Evolutionary conservation across 2,329 filamentous ascomycete species (phyloP), one percentile per base, ranked within the genome.

Genomic region (Talaromyces marneffei): DNA sequence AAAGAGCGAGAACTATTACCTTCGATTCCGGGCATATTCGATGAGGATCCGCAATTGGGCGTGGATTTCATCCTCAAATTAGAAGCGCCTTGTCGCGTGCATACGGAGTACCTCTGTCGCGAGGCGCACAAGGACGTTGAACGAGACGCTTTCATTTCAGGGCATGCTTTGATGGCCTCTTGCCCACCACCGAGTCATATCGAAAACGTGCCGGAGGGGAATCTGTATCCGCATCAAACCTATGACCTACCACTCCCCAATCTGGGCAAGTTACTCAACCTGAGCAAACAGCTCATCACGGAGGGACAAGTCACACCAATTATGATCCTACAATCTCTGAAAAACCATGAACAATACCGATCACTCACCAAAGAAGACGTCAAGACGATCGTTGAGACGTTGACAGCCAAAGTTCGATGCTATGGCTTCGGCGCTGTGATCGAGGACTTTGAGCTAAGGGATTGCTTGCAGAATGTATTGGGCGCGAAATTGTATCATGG

Each of bases 111-210:
- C 73, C 91, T 92, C 57, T 97, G 94, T 81, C 95, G 96, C 85
- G 87, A 92, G 78, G 75, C 78, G 57, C 62, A 80, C 64, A 75
- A 78, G 54, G 77, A 83, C 66, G 74, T 85, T 60, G 79, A 83
- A 58, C 87, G 88, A 65, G 83, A 83, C 66, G 85, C 88, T 62
- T 82, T 75, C 70, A 76, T 90, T 44, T 93, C 90, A 66, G 94
- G 93, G 42, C 94, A 99, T 74, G 92, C 91, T 4, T 80, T 97
- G 66, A 97, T 97, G 93, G 90, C 91, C 16, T 90, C 89, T 16
- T 96, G 91, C 71, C 92, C 93, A 52, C 91, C 92, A 4, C 85
- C 87, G 57, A 82, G 79, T 62, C 83, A 86, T 68, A 82, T 87
- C 66, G 76, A 79, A 62, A 78, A 78, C 48, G 79, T 82, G 33